phyloP scores from a whole-genome alignment of 129 eudicot species.

The Lactuca sativa region DNA sequence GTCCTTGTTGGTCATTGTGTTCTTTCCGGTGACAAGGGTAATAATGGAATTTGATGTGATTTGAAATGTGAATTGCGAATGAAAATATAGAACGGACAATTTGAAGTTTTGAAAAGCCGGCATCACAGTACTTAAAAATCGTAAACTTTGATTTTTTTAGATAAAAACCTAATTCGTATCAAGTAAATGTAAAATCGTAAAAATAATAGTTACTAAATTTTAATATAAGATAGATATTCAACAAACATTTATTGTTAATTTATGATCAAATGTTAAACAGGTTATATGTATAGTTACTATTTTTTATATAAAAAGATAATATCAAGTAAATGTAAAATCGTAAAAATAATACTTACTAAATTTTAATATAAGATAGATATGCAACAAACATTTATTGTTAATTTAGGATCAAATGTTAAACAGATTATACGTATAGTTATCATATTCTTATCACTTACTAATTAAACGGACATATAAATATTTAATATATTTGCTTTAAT shows the following conservation, averaged over 20 bases:
- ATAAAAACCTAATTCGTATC: neutral
- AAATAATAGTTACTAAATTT: too few species aligned
- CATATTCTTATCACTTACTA: too few species aligned
- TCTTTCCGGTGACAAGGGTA: constrained; percentile 10
- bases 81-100: neutral
- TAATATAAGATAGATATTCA: too few species aligned
- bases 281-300: neutral
- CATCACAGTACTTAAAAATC: neutral
- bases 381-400: too few species aligned
- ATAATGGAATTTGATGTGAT: constrained; percentile 13
- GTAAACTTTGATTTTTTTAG: neutral
- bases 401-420: too few species aligned
- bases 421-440: too few species aligned
- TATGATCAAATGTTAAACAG: too few species aligned
- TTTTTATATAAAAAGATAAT: neutral
- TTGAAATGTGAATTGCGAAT: constrained; percentile 8
- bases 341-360: too few species aligned
- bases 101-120: constrained; percentile 29
- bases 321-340: neutral
- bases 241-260: too few species aligned
- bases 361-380: too few species aligned
- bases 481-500: neutral
- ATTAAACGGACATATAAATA: neutral
- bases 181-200: neutral
- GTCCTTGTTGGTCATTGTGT: constrained; percentile 23